Base-by-base conservation (phyloP, 2,329 filamentous ascomycete genomes). In the Dothistroma septosporum region DNA sequence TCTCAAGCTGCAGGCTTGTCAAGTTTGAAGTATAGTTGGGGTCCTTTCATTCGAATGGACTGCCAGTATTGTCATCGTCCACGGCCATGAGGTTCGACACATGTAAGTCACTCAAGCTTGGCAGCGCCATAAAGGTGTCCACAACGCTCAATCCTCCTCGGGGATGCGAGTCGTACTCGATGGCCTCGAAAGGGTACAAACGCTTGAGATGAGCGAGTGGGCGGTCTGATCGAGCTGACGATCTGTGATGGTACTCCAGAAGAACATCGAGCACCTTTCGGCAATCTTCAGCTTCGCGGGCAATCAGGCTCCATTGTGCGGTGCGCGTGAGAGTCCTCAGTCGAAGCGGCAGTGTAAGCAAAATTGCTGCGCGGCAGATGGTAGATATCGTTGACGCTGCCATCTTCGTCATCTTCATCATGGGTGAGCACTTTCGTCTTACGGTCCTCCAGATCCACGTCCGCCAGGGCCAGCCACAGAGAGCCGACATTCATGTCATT, bases 71-170 rank as follows among this genome's bases (percentile, higher is more conserved):
- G 9, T 53, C 53, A 19, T 64, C 62, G 19, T 44, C 44, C 7
- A 58, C 56, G 12, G 53, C 59, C 11, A 57, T 56, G 16, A 33
- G 14, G 32, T 60, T 60, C 16, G 35, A 50, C 5, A 57, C 32
- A 19, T 62, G 52, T 4, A 62, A 8, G 3, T 64, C 35, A 28
- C 52, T n/a, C 2, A 64, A n/a, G 41, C 48, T 64, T 24, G 47
- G 50, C 12, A 64, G 22, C 1, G 53, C 31, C 46, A 64, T 48
- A 53, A 64, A 61, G 11, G 53, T 53, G 2, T 21, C 22, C n/a
- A 60, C 32, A 12, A 59, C 62, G 6, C 22, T 14, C 1, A 64
- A 31, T 19, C 46, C 56, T 32, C 46, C 47, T 2, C 52, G 46
- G 10, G n/a, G 33, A 4, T n/a, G 4, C 8, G 44, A 44, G 7